Evolutionary conservation across 2,329 filamentous ascomycete species (phyloP), one percentile per base, ranked within the genome.

Genomic region (Fusarium duplospermum): DNA sequence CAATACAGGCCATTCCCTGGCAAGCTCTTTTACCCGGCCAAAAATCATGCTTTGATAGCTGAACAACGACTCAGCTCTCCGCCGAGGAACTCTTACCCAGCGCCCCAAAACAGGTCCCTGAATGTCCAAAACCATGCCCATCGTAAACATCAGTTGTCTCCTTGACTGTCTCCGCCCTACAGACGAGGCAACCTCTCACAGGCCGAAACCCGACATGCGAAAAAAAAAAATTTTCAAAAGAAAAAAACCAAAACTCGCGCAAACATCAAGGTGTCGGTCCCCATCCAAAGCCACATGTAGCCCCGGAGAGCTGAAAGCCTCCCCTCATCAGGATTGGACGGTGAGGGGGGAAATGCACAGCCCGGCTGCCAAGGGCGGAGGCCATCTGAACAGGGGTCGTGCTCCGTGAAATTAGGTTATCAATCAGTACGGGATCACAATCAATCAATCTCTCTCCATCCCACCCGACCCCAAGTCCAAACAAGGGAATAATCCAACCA

Each of bases 351-450:
- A 31, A 36, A 58, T 60, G 36, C 54, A 36, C 52, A 35, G 36
- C 61, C 35, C 20, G 29, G 27, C 29, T 66, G 57, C 54, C 58
- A 52, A 52, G 59, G 45, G 64, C 67, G 42, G 62, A 62, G 70
- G 50, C 35, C 59, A 33, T 29, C 58, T 60, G 35, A 62, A 57
- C 65, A 70, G 66, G 64, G 71, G 52, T 38, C 14, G 54, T 35
- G 59, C 40, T 63, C 42, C 58, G 27, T 60, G 62, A 62, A 71
- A 69, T 77, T 74, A 74, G 56, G 76, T 78, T 78, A 78, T 78
- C 76, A 78, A 78, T 78, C 76, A 78, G 74, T 42, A 62, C 56
- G 29, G 57, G 62, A 64, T 72, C 63, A 45, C 54, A 74, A 74
- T 74, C 71, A 70, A 74, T 73, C 69, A 67, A 56, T 63, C 31